Evolutionary conservation across 2,329 filamentous ascomycete genomes (phyloP).

Genomic region (Sphaerulina vaccinii): DNA sequence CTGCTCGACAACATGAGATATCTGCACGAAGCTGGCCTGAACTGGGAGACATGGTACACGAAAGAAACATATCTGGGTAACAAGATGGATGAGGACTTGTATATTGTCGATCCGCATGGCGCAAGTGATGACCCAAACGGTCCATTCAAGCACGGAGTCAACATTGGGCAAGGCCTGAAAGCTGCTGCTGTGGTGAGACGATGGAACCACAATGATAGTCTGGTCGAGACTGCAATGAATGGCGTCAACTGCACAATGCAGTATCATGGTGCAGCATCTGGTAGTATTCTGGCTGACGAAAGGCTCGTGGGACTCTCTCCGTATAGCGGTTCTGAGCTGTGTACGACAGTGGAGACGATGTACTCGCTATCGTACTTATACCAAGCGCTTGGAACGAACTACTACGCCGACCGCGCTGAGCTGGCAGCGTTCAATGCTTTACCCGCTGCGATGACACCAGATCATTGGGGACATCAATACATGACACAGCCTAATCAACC

Average conservation of each 20-base stretch:
- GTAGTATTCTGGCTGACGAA: slow-evolving; percentile 53
- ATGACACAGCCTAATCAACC: slow-evolving; percentile 56
- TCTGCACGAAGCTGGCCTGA: slow-evolving; percentile 39
- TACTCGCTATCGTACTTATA: slow-evolving; percentile 55
- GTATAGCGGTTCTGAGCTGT: slow-evolving; percentile 49
- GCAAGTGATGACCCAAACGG: slow-evolving; percentile 26
- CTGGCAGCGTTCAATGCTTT: slow-evolving; percentile 56
- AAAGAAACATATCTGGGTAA: slow-evolving; percentile 32
- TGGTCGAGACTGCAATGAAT: slow-evolving; percentile 42
- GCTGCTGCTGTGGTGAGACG: slow-evolving; percentile 47
- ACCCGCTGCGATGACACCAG: slow-evolving; percentile 51
- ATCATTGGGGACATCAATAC: slow-evolving; percentile 60
- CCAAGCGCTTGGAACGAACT: slow-evolving; percentile 46
- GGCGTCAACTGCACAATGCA: slow-evolving; percentile 50
- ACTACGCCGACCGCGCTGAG: slow-evolving; percentile 55
- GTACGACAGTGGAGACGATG: slow-evolving; percentile 53
- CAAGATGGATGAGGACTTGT: slow-evolving; percentile 27
- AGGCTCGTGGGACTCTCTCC: slow-evolving; percentile 48
- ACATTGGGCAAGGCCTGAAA: slow-evolving; percentile 50
- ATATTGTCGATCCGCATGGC: slow-evolving; percentile 16
- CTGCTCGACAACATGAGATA: slow-evolving; percentile 47
- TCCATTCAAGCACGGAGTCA: slow-evolving; percentile 50
- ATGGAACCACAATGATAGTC: slow-evolving; percentile 46
- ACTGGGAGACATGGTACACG: slow-evolving; percentile 39
- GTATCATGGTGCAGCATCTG: slow-evolving; percentile 51